A percentile compares a stretch with the other conserved stretches of the same genome.
phyloP scores from a whole-genome alignment of 2,329 filamentous ascomycete species.

The Penicillium sp. region DNA sequence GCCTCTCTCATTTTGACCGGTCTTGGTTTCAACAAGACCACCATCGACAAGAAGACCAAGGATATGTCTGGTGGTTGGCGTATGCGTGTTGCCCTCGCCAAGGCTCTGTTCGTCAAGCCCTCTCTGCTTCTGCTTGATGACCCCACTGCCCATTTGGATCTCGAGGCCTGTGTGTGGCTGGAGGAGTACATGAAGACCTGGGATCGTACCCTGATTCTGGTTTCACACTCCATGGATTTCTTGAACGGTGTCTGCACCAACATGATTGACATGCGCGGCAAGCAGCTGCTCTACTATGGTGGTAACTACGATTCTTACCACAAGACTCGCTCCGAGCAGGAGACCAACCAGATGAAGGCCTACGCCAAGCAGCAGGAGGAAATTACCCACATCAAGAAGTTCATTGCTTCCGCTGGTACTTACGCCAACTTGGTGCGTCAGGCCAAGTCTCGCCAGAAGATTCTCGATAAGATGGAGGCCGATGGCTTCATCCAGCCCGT shows the following conservation, averaged over 20 bases:
- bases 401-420: conserved; percentile 98
- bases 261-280: conserved; percentile 97
- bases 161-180: conserved; percentile 98
- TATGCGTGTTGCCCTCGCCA: conserved; percentile 97
- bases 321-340: conserved; percentile 92
- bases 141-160: conserved; percentile 97
- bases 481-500: conserved; percentile 97
- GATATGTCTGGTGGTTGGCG: conserved; percentile 99
- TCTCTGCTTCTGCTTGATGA: conserved; percentile 94
- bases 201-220: conserved; percentile 93
- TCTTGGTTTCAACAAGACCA: conserved; percentile 98
- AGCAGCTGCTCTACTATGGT: conserved; percentile 92
- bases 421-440: conserved; percentile 99
- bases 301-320: conserved; percentile 99
- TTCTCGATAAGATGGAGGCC: conserved; percentile 99
- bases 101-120: conserved; percentile 98
- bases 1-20: conserved; percentile 95
- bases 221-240: conserved; percentile 99
- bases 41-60: conserved; percentile 99
- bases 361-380: conserved; percentile 99
- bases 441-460: conserved; percentile 99
- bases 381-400: conserved; percentile 99
- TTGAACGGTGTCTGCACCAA: conserved; percentile 96
- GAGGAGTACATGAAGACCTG: conserved; percentile 99
- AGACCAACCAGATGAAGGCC: conserved; percentile 98